Evolutionary conservation across 140 eudicot genomes (phyloP).

Genomic region (Senecio squalidus): DNA sequence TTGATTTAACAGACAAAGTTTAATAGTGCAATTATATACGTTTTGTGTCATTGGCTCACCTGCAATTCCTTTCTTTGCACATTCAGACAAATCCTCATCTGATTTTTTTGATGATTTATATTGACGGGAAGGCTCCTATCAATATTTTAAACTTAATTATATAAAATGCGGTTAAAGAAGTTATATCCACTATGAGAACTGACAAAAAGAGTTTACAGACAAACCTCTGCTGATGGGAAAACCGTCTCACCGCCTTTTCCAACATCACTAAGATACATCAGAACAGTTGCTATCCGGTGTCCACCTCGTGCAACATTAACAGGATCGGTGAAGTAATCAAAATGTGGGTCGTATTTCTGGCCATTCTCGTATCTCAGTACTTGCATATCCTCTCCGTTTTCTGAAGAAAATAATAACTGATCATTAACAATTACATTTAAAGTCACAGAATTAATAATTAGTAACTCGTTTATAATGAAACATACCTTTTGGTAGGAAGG

Average conservation of each 20-base stretch:
- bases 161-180: neutral
- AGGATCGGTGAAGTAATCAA: constrained; percentile 77
- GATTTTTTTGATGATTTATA: constrained; percentile 43
- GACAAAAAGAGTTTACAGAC: neutral
- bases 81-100: constrained; percentile 69
- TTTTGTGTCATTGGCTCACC: constrained; percentile 35
- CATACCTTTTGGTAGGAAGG: constrained; percentile 95
- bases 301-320: constrained; percentile 92
- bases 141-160: constrained; percentile 6
- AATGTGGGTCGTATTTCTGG: constrained; percentile 90
- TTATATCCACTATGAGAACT: neutral
- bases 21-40: neutral
- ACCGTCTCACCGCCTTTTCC: constrained; percentile 95
- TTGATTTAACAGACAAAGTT: neutral
- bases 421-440: neutral
- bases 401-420: constrained; percentile 25
- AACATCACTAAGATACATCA: constrained; percentile 89
- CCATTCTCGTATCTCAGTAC: constrained; percentile 84
- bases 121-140: constrained; percentile 55
- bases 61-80: constrained; percentile 86
- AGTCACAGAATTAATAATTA: neutral
- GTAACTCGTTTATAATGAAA: constrained; percentile 1
- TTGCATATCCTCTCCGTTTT: constrained; percentile 93
- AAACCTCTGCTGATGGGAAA: constrained; percentile 90
- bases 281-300: constrained; percentile 89